phyloP scores from a whole-genome alignment of 257 asterid species.

The Nicotiana tomentosiformis region DNA sequence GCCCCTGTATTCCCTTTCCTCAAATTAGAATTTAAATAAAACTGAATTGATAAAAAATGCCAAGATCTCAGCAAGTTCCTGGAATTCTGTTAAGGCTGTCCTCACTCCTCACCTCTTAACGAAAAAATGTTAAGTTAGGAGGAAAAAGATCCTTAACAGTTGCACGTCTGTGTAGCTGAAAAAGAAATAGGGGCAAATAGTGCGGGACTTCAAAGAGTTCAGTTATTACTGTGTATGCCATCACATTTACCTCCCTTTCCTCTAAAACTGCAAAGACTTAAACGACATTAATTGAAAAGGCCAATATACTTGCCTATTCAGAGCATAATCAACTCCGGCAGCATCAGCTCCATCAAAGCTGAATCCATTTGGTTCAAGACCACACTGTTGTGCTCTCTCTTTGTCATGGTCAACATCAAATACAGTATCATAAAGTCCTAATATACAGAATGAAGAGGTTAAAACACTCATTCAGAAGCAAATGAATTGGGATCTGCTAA shows the following conservation, averaged over 20 bases:
- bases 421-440: constrained; percentile 94
- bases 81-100: neutral
- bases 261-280: neutral
- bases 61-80: neutral
- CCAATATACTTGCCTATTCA: constrained; percentile 57
- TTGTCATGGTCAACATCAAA: constrained; percentile 88
- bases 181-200: neutral
- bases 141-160: neutral
- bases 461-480: neutral
- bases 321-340: constrained; percentile 93
- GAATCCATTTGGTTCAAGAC: constrained; percentile 92
- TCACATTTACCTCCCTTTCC: neutral
- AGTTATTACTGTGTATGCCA: neutral
- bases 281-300: neutral
- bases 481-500: neutral
- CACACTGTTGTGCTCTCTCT: constrained; percentile 70
- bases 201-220: neutral
- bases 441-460: constrained; percentile 8
- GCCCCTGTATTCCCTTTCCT: neutral
- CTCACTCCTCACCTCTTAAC: neutral
- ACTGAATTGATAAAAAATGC: neutral
- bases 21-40: neutral
- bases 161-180: neutral
- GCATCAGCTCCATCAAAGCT: constrained; percentile 94
- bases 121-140: neutral